Conservation (phyloP, 306 rosid genomes). For the Astragalus glycyphyllos region DNA sequence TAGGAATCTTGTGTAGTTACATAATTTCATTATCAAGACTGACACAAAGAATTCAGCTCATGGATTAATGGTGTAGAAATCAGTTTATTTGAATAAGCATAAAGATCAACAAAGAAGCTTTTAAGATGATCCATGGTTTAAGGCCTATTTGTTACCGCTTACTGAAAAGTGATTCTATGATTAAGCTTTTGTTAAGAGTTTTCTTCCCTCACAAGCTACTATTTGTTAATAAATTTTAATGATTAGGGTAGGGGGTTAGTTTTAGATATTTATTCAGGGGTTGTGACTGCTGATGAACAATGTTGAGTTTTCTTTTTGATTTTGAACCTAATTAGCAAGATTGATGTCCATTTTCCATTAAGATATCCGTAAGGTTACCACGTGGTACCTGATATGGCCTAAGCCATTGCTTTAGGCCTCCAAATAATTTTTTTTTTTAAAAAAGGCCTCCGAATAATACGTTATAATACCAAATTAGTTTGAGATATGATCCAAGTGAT, state of each 20-base stretch:
- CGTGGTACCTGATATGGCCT: neutral
- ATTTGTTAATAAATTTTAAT: neutral
- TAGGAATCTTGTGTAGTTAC: too few species aligned
- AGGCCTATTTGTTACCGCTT: neutral
- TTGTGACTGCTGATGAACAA: conserved; percentile 1
- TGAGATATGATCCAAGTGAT: too few species aligned
- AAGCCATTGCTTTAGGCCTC: too few species aligned
- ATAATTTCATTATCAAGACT: too few species aligned
- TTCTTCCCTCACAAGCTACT: conserved; percentile 18
- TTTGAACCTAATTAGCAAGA: neutral
- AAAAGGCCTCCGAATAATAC: too few species aligned
- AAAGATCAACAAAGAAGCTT: neutral
- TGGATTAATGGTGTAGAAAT: too few species aligned
- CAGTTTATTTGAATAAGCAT: too few species aligned
- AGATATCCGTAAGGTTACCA: neutral
- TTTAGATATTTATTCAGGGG: conserved; percentile 10
- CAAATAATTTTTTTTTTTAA: too few species aligned
- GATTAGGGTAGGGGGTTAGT: neutral
- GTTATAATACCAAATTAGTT: too few species aligned
- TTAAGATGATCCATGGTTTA: neutral
- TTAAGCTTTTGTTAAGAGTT: neutral
- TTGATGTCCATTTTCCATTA: too few species aligned
- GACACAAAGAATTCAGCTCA: too few species aligned
- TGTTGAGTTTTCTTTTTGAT: neutral
- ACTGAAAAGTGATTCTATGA: neutral